Evolutionary conservation across 2,329 filamentous ascomycete genomes (phyloP).

Genomic region (Zasmidium citrigriseum): DNA sequence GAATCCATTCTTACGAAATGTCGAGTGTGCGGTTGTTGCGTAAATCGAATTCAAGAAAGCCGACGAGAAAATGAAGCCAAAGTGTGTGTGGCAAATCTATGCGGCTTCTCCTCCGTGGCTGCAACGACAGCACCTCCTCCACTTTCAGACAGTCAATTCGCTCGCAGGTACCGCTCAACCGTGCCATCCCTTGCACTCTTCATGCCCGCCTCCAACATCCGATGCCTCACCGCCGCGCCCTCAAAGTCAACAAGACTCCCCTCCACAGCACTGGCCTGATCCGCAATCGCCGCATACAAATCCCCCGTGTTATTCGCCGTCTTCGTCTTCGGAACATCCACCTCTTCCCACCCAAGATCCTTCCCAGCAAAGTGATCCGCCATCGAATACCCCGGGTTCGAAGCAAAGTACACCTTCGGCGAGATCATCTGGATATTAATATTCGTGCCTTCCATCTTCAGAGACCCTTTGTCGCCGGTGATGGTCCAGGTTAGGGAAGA

Average conservation of each 20-base stretch:
- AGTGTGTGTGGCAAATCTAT: no score
- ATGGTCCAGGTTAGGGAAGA: neutral
- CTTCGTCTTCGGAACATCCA: neutral
- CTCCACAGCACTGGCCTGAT: neutral
- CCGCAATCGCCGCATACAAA: conserved; percentile 1
- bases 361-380: neutral
- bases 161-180: neutral
- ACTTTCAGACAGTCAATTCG: no score
- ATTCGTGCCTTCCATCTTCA: neutral
- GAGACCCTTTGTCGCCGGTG: neutral
- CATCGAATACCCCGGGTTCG: neutral
- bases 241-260: neutral
- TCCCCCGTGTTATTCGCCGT: neutral
- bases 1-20: no score
- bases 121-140: no score
- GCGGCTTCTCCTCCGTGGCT: no score
- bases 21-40: no score
- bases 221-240: neutral
- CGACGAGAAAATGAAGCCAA: no score
- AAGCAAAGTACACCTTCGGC: neutral
- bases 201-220: neutral
- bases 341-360: neutral
- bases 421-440: neutral
- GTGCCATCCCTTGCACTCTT: neutral
- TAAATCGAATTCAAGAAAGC: no score